phyloP scores from a whole-genome alignment of 2,329 filamentous ascomycete species.

The Colletotrichum melonis region DNA sequence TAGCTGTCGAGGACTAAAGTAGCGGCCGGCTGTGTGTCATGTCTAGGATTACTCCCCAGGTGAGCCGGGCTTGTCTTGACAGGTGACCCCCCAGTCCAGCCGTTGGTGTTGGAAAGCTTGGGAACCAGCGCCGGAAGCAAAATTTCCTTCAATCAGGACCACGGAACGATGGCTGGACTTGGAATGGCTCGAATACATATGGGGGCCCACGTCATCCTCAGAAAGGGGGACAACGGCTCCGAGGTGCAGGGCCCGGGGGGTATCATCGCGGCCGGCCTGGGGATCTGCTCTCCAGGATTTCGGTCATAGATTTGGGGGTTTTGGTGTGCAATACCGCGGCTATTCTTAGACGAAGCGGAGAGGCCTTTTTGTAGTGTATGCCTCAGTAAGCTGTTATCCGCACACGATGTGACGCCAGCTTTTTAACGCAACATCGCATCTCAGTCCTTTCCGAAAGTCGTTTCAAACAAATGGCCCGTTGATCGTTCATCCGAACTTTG shows the following conservation, averaged over 20 bases:
- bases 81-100: conserved; percentile 19
- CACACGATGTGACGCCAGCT: conserved; percentile 29
- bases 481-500: neutral
- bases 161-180: conserved; percentile 11
- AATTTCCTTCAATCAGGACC: conserved; percentile 37
- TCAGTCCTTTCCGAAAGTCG: neutral
- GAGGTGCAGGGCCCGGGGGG: conserved; percentile 29
- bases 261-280: conserved; percentile 30
- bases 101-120: conserved; percentile 18
- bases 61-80: conserved; percentile 16
- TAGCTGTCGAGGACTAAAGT: neutral
- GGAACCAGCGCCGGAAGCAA: conserved; percentile 34
- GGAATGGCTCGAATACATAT: conserved; percentile 24
- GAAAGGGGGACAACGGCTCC: conserved; percentile 17
- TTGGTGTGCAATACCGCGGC: conserved; percentile 27
- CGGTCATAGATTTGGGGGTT: conserved; percentile 30
- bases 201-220: conserved; percentile 22
- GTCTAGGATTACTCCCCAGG: conserved; percentile 11
- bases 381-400: conserved; percentile 19
- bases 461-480: conserved; percentile 16
- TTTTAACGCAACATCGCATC: conserved; percentile 16
- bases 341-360: conserved; percentile 33
- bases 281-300: conserved; percentile 37
- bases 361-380: conserved; percentile 1
- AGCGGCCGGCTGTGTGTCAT: neutral